Conservation (phyloP, 2,329 filamentous ascomycete genomes). For the Herpotrichia juniperi region DNA sequence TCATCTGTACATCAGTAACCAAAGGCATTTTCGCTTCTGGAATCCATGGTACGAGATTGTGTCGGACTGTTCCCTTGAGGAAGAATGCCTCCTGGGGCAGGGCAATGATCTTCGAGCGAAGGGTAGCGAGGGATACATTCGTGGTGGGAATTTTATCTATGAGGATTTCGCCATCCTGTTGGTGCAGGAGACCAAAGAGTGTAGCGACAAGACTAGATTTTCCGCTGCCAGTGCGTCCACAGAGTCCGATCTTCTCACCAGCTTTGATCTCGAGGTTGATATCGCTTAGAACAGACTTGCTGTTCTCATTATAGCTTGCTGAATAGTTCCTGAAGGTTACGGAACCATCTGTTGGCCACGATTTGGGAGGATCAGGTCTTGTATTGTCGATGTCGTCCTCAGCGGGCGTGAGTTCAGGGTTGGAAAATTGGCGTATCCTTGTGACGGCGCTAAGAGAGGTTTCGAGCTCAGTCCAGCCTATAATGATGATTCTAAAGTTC, state of each 20-base stretch:
- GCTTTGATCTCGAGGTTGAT: constrained; percentile 51
- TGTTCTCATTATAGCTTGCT: constrained; percentile 39
- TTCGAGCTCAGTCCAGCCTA: constrained; percentile 67
- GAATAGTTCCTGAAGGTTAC: constrained; percentile 45
- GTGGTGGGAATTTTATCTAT: constrained; percentile 53
- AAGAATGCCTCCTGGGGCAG: constrained; percentile 59
- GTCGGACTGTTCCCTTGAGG: constrained; percentile 52
- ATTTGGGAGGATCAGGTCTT: constrained; percentile 53
- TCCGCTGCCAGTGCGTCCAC: constrained; percentile 57
- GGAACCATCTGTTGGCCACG: constrained; percentile 47
- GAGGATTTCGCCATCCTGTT: constrained; percentile 42
- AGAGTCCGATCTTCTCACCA: constrained; percentile 52
- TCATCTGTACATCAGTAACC: constrained; percentile 43
- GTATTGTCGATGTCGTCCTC: constrained; percentile 89
- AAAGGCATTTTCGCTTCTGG: constrained; percentile 40
- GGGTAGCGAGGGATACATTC: constrained; percentile 43
- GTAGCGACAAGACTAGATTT: constrained; percentile 51
- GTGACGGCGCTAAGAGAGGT: constrained; percentile 98
- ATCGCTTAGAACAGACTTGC: constrained; percentile 43
- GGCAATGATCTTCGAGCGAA: constrained; percentile 51
- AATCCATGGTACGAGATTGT: constrained; percentile 51
- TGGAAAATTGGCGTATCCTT: constrained; percentile 85
- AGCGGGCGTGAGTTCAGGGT: constrained; percentile 72
- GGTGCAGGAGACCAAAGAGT: constrained; percentile 50
- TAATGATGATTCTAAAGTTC: constrained; percentile 87